phyloP scores from a whole-genome alignment of 306 rosid species.

The Cucurbita argyrosperma region DNA sequence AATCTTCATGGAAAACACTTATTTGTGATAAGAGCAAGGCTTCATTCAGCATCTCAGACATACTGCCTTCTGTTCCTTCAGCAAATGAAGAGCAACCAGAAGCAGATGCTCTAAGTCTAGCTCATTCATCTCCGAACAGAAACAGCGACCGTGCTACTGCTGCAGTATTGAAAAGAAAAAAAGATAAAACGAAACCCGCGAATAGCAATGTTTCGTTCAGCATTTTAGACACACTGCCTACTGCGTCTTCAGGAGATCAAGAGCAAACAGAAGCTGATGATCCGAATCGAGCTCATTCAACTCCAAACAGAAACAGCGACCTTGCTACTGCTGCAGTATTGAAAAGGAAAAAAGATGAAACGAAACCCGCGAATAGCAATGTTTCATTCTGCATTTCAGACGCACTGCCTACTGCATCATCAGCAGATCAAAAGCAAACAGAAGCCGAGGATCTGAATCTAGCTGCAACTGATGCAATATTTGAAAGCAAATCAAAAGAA shows the following conservation, averaged over 20 bases:
- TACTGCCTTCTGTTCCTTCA: conserved; percentile 18
- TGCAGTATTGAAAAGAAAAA: background rate
- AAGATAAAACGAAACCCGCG: background rate
- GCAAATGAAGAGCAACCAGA: conserved; percentile 12
- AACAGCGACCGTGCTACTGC: conserved; percentile 9
- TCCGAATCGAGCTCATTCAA: conserved; percentile 3
- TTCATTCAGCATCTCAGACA: conserved; percentile 36
- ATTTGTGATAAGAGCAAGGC: conserved; percentile 24
- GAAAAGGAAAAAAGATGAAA: background rate
- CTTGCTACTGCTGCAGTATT: conserved; percentile 2
- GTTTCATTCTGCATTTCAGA: conserved; percentile 34
- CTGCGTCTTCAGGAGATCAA: conserved; percentile 11
- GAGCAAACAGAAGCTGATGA: conserved; percentile 10
- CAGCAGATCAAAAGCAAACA: conserved; percentile 12
- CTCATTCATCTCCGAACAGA: conserved; percentile 11
- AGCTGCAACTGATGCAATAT: conserved; percentile 7
- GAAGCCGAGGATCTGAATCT: conserved; percentile 2
- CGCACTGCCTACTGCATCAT: conserved; percentile 18
- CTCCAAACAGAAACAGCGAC: conserved; percentile 9
- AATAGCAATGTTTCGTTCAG: conserved; percentile 29
- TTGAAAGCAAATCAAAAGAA: conserved; percentile 2
- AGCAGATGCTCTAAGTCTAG: background rate
- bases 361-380: conserved; percentile 2
- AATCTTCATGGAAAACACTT: conserved; percentile 71
- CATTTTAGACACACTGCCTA: conserved; percentile 27